Evolutionary conservation across 1,284 basidiomycete species (phyloP), one percentile per base, ranked within the genome.

Genomic region (Leccinum fuscescens): DNA sequence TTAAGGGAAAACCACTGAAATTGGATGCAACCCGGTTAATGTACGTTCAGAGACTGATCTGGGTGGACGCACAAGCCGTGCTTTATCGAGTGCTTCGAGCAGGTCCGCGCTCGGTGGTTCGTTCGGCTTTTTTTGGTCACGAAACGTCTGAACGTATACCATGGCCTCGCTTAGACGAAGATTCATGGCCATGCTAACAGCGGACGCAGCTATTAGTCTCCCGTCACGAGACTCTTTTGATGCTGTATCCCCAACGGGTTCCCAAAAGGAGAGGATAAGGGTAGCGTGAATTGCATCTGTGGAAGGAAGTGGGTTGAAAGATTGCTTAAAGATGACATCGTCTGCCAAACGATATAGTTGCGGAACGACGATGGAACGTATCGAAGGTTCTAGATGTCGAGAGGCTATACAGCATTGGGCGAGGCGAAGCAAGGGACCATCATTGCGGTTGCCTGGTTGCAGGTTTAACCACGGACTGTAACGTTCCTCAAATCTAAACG

Each of bases 141-240:
- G 66, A 54, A 79, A 69, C 1, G 64, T 68, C 33, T 57, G 60
- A 17, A 65, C 74, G 59, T 72, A 73, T 11, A 64, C 57, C 60
- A 76, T 74, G 1, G 76, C 73, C 60, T 77, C 69, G 54, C 74
- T 71, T 11, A 79, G 66, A 20, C 73, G 73, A 53, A 80, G 67
- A 60, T 78, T 80, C 72, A 78, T 77, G 11, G 79, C 80, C 77
- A 81, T 80, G 56, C 76, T 78, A 24, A 82, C 73, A 7, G 80
- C 79, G 0, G 79, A 73, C 5, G 75, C 74, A 12, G 74, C 74
- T 50, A 82, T 68, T 44, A 81, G 61, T 54, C 79, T 75, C 48
- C 73, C 74, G 51, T 81, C 80, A 8, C 75, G 73, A 14, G 70
- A 65, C 35, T 76, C 73, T 33, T 63, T 71, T 22, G 68, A 61